Base-by-base conservation (phyloP, 2,329 filamentous ascomycete genomes). In the Trichoderma asperellum region DNA sequence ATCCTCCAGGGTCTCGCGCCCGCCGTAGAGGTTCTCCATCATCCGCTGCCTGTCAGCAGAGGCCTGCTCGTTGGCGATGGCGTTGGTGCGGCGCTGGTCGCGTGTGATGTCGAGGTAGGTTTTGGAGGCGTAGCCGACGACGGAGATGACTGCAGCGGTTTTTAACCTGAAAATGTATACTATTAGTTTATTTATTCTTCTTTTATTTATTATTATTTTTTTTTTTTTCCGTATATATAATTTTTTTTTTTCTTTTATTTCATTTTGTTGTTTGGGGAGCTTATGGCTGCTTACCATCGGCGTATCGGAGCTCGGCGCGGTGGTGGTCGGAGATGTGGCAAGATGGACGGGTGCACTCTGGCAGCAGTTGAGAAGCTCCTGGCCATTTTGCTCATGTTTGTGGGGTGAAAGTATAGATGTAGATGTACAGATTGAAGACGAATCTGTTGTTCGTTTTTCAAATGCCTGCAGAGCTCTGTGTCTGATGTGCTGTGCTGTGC, bases 11-110 rank as follows among this genome's bases (percentile, higher is more conserved):
- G 81, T 85, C 34, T 81, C 81, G 16, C 84, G 80, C 70, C 84
- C 83, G 58, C 84, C 83, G 70, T 86, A 86, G 68, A 84, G 81
- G 43, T 85, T 81, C 76, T 85, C 78, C 71, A 86, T 76, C 68
- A 83, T 77, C 24, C 76, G 76, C 70, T 77, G 78, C 63, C 75
- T 76, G 63, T 79, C 78, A n/a, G 73, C 74, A 47, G 79, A 78
- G 55, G 79, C 73, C 67, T 76, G 76, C 68, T 82, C 79, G 21
- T 72, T 75, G 67, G 74, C 73, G 67, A 77, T 74, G 58, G 77
- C 74, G 58, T 74, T 76, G 57, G 76, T 74, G 27, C 73, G 70
- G 32, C 75, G 77, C 35, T 75, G 76, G 66, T 74, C 72, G 68
- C 75, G 71, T 49, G 73, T 70, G 63, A 70, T 73, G 57, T 79